Base-by-base conservation (phyloP, 305 asterid genomes). In the Striga hermonthica region DNA sequence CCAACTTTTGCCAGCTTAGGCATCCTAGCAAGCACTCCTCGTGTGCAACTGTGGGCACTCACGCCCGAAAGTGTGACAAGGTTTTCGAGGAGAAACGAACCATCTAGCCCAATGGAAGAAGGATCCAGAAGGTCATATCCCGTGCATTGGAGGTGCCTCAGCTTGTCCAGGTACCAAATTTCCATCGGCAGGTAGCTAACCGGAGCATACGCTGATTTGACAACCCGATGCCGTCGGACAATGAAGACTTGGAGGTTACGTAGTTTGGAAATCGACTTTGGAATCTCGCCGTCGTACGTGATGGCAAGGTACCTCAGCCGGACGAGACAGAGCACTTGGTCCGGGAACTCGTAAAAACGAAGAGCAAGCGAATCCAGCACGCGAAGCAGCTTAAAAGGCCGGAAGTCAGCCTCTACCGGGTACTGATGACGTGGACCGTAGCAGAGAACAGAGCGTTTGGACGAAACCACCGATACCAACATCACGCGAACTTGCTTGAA, bases 1-100 rank as follows among this genome's bases (percentile, higher is more conserved):
- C 70, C 56, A 7, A 66, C 11, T n/a, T 55, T 66, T 15, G 28
- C 31, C 31, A 66, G 45, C 12, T 44, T 54, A 12, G 70, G 70
- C 34, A 31, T 54, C 28, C 70, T 55, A 22, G 41, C 56, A 55
- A 66, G 62, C 54, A 56, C 70, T 12, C 54, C 54, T 0, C 15
- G 54, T 1, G 1, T 47, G n/a, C 54, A 47, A 12, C 54, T 47
- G 5, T 47, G 0, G n/a, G n/a, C n/a, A 5, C n/a, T 47, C 13
- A 47, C 54, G 6, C 54, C 54, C n/a, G 54, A 47, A 47, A 47
- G 54, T 5, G 54, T 47, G 6, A 47, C 14, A 9, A 47, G 54
- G 14, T 47, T 47, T 12, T 47, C 3, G 6, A 47, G 54, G n/a
- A 47, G 9, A 47, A 47, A 5, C 9, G 9, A 47, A 47, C 15